Base-by-base conservation (phyloP, 306 rosid genomes). In the Morella rubra region DNA sequence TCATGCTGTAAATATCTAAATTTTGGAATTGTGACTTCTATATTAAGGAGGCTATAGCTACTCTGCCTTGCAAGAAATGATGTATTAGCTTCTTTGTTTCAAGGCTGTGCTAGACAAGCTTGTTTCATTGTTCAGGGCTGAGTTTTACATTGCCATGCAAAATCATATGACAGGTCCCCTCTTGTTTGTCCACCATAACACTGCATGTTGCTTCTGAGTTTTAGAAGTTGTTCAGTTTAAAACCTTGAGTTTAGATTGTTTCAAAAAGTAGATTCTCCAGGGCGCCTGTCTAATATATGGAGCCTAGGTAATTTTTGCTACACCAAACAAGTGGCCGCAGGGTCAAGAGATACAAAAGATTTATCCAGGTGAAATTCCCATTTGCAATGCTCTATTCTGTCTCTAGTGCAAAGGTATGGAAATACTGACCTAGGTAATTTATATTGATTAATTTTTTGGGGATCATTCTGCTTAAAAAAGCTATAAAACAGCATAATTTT, bases 21-120 rank as follows among this genome's bases (percentile, higher is more conserved):
- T 37, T 45, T 16, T 46, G 70, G 76, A 70, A 61, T 55, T 59
- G 69, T 32, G 64, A 45, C 49, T 41, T 8, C 69, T 45, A 41
- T 49, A 44, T 3, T 15, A 46, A 55, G 50, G 14, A n/a, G 55
- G 41, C 50, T 10, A 20, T 69, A 49, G 51, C 45, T 69, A 77
- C 69, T 69, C n/a, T 58, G 59, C 81, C 22, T 47, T 41, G 27
- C 13, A 18, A 59, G 42, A 9, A 4, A 8, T 7, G 4, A 42
- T 8, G 10, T 8, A 19, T 66, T 65, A 16, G 27, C 32, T n/a
- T 66, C 32, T 41, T 41, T 65, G 71, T 65, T 5, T 27, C 15
- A 42, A 41, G 18, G 16, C 41, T n/a, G 4, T 14, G 14, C 7
- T 32, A n/a, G 37, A 37, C 6, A 62, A 10, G 50, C 32, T 42